phyloP scores from a whole-genome alignment of 2,329 filamentous ascomycete genomes.

The Gnomoniopsis sp. region DNA sequence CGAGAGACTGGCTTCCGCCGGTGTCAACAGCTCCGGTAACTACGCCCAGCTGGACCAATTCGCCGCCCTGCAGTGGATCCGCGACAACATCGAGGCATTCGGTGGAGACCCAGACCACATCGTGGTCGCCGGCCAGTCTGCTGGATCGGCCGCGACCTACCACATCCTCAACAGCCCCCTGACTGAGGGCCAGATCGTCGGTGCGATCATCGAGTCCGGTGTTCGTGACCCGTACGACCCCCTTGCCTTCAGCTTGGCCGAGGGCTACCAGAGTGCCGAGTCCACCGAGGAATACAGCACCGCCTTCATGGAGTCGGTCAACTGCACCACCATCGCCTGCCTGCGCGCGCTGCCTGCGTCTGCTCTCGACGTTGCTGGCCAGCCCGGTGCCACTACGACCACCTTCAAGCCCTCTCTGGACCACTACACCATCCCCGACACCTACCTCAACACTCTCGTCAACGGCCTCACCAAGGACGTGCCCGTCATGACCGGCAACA shows the following conservation, averaged over 20 bases:
- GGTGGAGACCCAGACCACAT: conserved; percentile 36
- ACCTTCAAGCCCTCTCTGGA: conserved; percentile 16
- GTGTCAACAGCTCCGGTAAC: conserved; percentile 36
- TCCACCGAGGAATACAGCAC: conserved; percentile 13
- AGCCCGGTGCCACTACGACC: conserved; percentile 4
- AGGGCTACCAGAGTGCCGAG: conserved; percentile 20
- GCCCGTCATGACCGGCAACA: conserved; percentile 29
- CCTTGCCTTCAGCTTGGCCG: conserved; percentile 18
- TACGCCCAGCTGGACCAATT: conserved; percentile 47
- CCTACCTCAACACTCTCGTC: conserved; percentile 24
- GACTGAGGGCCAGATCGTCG: conserved; percentile 23
- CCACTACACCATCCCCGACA: conserved; percentile 23
- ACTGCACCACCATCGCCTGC: conserved; percentile 21
- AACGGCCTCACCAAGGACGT: conserved; percentile 26
- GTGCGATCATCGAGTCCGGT: conserved; percentile 26
- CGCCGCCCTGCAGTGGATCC: conserved; percentile 46
- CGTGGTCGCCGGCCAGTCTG: conserved; percentile 21
- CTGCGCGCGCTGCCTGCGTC: conserved; percentile 16
- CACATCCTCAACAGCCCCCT: conserved; percentile 27
- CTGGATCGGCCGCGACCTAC: conserved; percentile 21
- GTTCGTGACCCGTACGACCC: conserved; percentile 26
- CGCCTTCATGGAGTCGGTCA: conserved; percentile 17
- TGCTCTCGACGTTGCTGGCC: conserved; percentile 14
- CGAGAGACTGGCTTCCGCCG: conserved; percentile 17
- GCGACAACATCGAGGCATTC: conserved; percentile 40